phyloP scores from a whole-genome alignment of 345 rosid genomes.

The Trapa bicornis region DNA sequence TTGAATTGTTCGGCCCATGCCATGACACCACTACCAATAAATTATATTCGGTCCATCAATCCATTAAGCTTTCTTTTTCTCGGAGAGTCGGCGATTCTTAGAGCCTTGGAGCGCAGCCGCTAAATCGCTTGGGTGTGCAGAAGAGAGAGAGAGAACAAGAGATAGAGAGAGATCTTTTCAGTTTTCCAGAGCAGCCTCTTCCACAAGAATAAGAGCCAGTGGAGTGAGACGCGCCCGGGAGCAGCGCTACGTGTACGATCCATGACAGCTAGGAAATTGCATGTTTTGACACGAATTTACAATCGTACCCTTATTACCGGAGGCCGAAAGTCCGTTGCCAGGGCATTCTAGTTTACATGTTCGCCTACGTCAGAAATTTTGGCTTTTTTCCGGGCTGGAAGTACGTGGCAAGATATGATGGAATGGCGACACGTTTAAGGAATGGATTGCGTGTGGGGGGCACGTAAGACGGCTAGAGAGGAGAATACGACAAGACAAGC shows the following conservation, averaged over 20 bases:
- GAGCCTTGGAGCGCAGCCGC: background rate
- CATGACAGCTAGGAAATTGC: slow-evolving; percentile 3
- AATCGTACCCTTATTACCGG: background rate
- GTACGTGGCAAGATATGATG: slow-evolving; percentile 14
- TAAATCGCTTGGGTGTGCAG: background rate
- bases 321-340: background rate
- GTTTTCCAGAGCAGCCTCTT: background rate
- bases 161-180: slow-evolving; percentile 1
- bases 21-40: too few species aligned
- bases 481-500: background rate
- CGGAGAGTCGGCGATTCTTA: background rate
- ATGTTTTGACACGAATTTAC: background rate
- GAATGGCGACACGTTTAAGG: background rate
- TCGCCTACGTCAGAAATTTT: background rate
- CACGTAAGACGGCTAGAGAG: slow-evolving; percentile 3
- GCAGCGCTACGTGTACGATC: slow-evolving; percentile 3
- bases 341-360: slow-evolving; percentile 5
- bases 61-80: background rate
- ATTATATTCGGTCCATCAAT: too few species aligned
- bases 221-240: slow-evolving; percentile 4
- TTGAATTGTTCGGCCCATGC: too few species aligned
- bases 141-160: background rate
- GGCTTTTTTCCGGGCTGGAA: slow-evolving; percentile 1
- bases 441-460: background rate
- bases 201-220: background rate